Base-by-base conservation (phyloP, 2,329 filamentous ascomycete species). In the Grosmannia serpens region DNA sequence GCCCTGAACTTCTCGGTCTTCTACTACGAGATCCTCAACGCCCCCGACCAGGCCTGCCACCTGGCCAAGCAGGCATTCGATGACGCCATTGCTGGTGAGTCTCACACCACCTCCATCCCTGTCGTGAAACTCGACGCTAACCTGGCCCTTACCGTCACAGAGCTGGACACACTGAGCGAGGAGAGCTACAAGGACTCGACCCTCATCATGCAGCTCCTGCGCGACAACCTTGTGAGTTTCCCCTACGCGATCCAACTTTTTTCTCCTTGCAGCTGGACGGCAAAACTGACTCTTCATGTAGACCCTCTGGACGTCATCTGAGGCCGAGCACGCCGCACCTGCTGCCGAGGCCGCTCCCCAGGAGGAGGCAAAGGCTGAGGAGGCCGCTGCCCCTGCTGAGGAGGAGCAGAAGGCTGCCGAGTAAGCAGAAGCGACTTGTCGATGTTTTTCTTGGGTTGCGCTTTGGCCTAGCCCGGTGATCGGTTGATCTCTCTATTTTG, bases 21-120 rank as follows among this genome's bases (percentile, higher is more conserved):
- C 84, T 97, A 97, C 87, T 99, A 99, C 76, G 89, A 99, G 85
- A 99, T 97, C 74, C 83, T 97, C 70, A 99, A 97, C 83, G 91
- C 92, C 50, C 92, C 92, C 64, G 94, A 97, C 75, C 92, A 95
- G 80, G 92, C 91, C 72, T 96, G 92, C 86, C 91, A 96, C 76
- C 86, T 96, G 67, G 92, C 90, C 76, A 95, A 95, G 85, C 89
- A 92, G 75, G 89, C 89, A 60, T 95, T 95, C 71, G 90, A 95
- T 71, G 92, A 97, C 77, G 92, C 92, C 66, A 96, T 96, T 83
- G 91, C 91, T 69, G 78, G 78, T 81, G 68, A 64, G 66, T 65
- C 2, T 27, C 24, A 2, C 20, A 11, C 13, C 3, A 1, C 10
- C 15, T 13, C 59, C 63, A 33, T 29, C 8, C 26, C 26, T 22